phyloP scores from a whole-genome alignment of 768 basidiomycete species.

The Tylopilus subfusipes region DNA sequence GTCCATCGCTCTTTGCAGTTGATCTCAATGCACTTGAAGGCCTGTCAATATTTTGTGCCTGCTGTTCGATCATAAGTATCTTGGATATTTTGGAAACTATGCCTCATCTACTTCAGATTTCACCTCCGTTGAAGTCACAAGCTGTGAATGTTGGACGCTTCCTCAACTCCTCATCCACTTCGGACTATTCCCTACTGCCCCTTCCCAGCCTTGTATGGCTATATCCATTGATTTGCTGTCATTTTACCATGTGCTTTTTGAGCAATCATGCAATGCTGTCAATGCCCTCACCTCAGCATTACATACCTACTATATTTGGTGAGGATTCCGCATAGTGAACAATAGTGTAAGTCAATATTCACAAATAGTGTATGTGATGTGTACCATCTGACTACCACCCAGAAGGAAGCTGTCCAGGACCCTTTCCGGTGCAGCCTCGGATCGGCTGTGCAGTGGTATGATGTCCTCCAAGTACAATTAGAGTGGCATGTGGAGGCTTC shows the following conservation, averaged over 20 bases:
- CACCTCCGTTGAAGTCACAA: too few species aligned
- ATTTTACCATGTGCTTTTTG: background rate
- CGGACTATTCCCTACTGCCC: background rate
- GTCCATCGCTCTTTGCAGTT: too few species aligned
- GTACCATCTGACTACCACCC: too few species aligned
- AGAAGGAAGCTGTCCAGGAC: background rate
- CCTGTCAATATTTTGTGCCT: too few species aligned
- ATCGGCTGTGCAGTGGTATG: conserved; percentile 30
- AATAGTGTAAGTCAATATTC: background rate
- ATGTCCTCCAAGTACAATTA: conserved; percentile 11
- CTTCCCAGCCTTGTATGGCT: background rate
- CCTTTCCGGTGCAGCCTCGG: conserved; percentile 30
- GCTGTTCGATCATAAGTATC: too few species aligned
- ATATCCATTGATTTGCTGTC: background rate
- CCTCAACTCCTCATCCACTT: background rate
- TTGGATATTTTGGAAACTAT: too few species aligned
- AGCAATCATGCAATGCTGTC: background rate
- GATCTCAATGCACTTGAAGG: too few species aligned
- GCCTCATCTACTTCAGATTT: too few species aligned
- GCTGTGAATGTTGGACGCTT: too few species aligned
- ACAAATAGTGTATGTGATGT: too few species aligned
- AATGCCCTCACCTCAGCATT: background rate
- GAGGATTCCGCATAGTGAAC: background rate
- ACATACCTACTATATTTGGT: background rate
- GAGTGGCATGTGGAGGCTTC: too few species aligned